Conservation (phyloP, 495 filamentous ascomycete genomes). For the Xylaria castorea region DNA sequence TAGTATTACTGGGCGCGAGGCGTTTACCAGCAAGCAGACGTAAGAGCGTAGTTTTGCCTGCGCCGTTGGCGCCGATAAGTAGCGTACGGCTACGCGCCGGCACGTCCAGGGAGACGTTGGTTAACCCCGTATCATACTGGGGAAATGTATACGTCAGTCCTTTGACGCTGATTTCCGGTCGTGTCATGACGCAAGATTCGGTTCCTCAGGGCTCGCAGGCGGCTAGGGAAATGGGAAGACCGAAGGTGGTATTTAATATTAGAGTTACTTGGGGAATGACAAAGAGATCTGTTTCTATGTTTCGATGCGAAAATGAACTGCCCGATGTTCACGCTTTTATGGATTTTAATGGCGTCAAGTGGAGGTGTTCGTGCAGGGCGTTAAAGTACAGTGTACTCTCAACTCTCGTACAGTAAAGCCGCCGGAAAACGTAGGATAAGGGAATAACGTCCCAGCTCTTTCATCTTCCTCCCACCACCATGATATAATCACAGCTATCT, state of each 20-base stretch:
- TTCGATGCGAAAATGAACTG: neutral
- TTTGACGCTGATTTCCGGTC: conserved; percentile 64
- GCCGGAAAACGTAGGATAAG: conserved; percentile 22
- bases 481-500: neutral
- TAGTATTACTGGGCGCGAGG: conserved; percentile 75
- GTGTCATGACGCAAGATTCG: conserved; percentile 15
- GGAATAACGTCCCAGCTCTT: neutral
- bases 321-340: conserved; percentile 6
- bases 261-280: neutral
- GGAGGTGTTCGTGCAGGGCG: neutral
- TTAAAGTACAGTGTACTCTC: conserved; percentile 6
- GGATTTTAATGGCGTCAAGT: conserved; percentile 13
- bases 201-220: no score
- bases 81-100: conserved; percentile 86
- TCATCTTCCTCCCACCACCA: neutral
- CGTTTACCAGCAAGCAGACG: conserved; percentile 87
- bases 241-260: neutral
- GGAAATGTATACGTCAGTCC: conserved; percentile 89
- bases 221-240: neutral
- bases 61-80: conserved; percentile 95
- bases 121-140: conserved; percentile 76
- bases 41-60: conserved; percentile 95
- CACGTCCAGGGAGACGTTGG: conserved; percentile 72
- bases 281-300: neutral
- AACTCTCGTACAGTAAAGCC: conserved; percentile 3